Percentiles rank a stretch among this genome's conserved stretches.
These are phyloP conservation scores for Nemania sp. DNA, from an alignment of 2,329 filamentous ascomycete species.

Conservation along the genomic window DNA sequence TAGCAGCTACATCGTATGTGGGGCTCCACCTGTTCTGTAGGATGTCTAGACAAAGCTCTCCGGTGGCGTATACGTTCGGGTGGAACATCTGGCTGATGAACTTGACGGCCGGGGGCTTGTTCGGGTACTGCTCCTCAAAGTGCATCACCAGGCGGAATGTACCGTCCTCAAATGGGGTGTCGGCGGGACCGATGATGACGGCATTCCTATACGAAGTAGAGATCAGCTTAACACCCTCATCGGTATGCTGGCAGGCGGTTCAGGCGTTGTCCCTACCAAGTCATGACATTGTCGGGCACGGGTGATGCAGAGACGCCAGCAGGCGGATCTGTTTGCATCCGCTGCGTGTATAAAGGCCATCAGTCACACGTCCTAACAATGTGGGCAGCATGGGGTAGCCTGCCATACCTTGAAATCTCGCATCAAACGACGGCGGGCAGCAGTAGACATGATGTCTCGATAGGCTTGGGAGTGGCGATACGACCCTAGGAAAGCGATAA, in stretches of 20 bases:
- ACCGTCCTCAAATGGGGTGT: conserved; percentile 97
- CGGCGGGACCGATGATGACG: conserved; percentile 94
- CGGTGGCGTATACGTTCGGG: conserved; percentile 96
- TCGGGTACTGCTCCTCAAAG: conserved; percentile 98
- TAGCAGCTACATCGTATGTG: conserved; percentile 96
- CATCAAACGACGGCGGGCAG: conserved; percentile 94
- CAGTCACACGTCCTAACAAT: conserved; percentile 19
- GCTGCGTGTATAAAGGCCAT: conserved; percentile 55
- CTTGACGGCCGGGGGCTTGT: conserved; percentile 96
- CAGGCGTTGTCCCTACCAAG: conserved; percentile 65
- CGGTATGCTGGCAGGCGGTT: conserved; percentile 11
- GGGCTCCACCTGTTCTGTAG: conserved; percentile 98
- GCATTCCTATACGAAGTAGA: conserved; percentile 72
- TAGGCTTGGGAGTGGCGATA: neutral
- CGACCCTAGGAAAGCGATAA: neutral
- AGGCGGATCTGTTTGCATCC: conserved; percentile 98
- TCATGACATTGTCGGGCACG: conserved; percentile 96
- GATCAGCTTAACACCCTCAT: conserved; percentile 35
- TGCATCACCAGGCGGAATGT: conserved; percentile 98
- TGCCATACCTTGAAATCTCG: conserved; percentile 90
- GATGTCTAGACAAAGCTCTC: conserved; percentile 95
- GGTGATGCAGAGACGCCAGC: conserved; percentile 96
- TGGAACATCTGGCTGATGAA: conserved; percentile 99
- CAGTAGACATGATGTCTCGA: conserved; percentile 74
- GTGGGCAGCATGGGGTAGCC: conserved; percentile 16